Evolutionary conservation across 768 basidiomycete species (phyloP).

Genomic region (Panaeolus cyanescens): DNA sequence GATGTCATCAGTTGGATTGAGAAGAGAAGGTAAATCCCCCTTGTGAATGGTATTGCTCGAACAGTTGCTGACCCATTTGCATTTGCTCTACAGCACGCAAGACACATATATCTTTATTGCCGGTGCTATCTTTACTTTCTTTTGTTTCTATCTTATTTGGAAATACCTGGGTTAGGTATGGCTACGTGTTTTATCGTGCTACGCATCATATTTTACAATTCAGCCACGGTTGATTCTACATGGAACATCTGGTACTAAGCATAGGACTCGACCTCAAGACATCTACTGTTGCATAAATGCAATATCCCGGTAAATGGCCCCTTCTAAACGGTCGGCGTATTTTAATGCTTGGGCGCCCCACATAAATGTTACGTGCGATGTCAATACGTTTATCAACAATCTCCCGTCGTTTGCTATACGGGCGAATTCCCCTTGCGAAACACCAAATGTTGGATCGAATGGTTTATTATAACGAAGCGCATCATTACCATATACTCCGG

Average conservation of each 20-base stretch:
- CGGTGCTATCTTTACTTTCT: constrained; percentile 85
- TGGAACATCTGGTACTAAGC: neutral
- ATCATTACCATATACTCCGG: too few species aligned
- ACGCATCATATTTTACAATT: neutral
- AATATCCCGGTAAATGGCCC: too few species aligned
- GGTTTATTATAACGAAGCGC: too few species aligned
- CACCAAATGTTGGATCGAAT: too few species aligned
- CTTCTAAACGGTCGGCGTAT: too few species aligned
- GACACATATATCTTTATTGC: constrained; percentile 93
- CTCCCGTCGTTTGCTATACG: too few species aligned
- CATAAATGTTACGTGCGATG: too few species aligned
- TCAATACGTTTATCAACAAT: too few species aligned
- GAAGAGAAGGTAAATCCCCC: constrained; percentile 79
- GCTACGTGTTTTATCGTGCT: neutral
- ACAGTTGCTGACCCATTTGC: neutral
- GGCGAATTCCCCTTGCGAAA: too few species aligned
- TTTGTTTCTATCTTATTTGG: constrained; percentile 95
- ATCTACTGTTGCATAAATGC: too few species aligned
- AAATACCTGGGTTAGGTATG: constrained; percentile 70
- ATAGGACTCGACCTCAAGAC: neutral
- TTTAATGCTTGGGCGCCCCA: too few species aligned
- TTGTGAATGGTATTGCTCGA: neutral
- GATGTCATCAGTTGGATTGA: constrained; percentile 99
- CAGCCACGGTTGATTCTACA: neutral
- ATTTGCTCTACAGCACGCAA: constrained; percentile 65